Evolutionary conservation across 495 filamentous ascomycete genomes (phyloP), one percentile per base, ranked within the genome.

Genomic region (Penicillium pancosmium): DNA sequence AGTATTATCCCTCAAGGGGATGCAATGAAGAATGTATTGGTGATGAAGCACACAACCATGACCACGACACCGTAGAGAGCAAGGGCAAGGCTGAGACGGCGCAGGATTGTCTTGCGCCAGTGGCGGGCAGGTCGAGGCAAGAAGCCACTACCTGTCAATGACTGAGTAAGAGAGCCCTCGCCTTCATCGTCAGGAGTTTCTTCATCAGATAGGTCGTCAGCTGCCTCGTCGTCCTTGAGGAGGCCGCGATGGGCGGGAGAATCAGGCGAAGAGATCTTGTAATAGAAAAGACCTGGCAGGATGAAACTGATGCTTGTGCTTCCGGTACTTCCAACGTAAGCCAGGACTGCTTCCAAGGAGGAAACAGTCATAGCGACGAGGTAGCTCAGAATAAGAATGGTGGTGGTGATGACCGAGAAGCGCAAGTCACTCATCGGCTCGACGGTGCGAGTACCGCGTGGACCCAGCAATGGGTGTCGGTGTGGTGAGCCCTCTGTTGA

Each of bases 241-340:
- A 97, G 74, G 10, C 88, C 86, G 64, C 92, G 91, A 63, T 96
- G 92, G 48, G 91, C 80, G 54, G 88, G 82, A 9, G 90, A 91
- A 43, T 96, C 87, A 0, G 95, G 95, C 12, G 87, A 84, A 0
- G 88, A 91, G 55, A 98, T 97, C 75, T 97, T 97, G 80, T 97
- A 98, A 78, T 97, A 98, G 73, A 98, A 98, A 13, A 98, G 69
- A 0, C 94, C 94, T 0, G 94, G 95, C 0, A 98, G 80, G 61
- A 98, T 98, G 71, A 98, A 98, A 61, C 90, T 94, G 64, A 98
- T 98, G 63, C 88, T 88, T 0, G 94, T 98, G 56, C 88, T 92
- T 23, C 94, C 94, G 0, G 94, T 98, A 66, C 88, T 92, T 8
- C 95, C 94, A 19, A 98, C 94, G 63, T 97, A 98, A 0, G 94